Percentiles rank a stretch among this genome's conserved stretches.
These are phyloP conservation scores for Colletotrichum viniferum DNA, from an alignment of 2,329 filamentous ascomycete species.

Conservation along the genomic window DNA sequence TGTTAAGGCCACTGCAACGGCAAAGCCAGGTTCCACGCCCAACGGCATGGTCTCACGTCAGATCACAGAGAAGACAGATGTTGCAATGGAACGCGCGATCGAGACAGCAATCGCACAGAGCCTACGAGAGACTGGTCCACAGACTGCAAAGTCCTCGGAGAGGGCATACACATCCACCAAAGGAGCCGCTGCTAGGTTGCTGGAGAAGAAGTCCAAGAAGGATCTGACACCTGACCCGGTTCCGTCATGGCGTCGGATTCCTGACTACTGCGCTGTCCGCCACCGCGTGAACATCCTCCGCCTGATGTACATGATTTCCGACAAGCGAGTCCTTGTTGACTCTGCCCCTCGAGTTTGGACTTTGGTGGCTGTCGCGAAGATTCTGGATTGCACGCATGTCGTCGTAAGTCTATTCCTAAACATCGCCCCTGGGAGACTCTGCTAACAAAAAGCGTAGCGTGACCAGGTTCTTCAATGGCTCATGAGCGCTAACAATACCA, in stretches of 20 bases:
- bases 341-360: constrained; percentile 72
- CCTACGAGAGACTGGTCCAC: neutral
- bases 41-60: neutral
- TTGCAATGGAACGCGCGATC: neutral
- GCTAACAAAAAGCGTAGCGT: constrained; percentile 29
- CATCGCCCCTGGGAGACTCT: constrained; percentile 24
- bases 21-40: neutral
- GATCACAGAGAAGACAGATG: neutral
- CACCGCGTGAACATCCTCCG: constrained; percentile 69
- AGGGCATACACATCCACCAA: neutral
- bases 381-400: constrained; percentile 53
- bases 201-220: constrained; percentile 26
- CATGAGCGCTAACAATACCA: constrained; percentile 54
- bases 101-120: neutral
- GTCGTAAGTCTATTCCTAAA: constrained; percentile 31
- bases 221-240: constrained; percentile 5
- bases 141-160: neutral
- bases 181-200: neutral
- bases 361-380: constrained; percentile 64
- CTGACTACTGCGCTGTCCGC: constrained; percentile 68
- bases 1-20: neutral
- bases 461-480: constrained; percentile 64
- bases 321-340: constrained; percentile 59
- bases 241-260: constrained; percentile 40
- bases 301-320: constrained; percentile 63